Evolutionary conservation across 257 asterid species (phyloP).

Genomic region (Salvia hispanica): DNA sequence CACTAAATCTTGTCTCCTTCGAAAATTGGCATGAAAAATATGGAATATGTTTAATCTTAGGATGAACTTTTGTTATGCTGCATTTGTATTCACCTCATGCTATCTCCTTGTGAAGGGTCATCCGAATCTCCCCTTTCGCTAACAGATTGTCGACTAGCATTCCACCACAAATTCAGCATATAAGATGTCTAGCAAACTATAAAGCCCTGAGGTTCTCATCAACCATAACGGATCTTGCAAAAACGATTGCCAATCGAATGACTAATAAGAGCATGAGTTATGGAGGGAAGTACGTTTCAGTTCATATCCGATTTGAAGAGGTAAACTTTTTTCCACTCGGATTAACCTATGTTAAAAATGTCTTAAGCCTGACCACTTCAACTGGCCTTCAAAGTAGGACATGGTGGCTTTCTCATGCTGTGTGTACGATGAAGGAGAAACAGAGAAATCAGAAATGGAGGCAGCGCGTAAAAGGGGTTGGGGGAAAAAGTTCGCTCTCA

Average conservation of each 20-base stretch:
- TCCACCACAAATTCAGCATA: conserved; percentile 68
- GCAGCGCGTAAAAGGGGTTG: conserved; percentile 68
- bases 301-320: conserved; percentile 92
- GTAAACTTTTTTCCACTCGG: conserved; percentile 28
- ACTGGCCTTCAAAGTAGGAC: conserved; percentile 49
- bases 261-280: conserved; percentile 55
- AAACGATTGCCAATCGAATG: conserved; percentile 61
- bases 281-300: conserved; percentile 70
- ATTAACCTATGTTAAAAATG: too few relatives aligned
- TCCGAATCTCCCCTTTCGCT: conserved; percentile 83
- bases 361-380: not conserved
- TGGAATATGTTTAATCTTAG: too few relatives aligned
- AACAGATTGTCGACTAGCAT: conserved; percentile 69
- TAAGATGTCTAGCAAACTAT: conserved; percentile 81
- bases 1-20: too few relatives aligned
- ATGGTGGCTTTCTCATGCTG: conserved; percentile 97
- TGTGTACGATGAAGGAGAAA: conserved; percentile 65
- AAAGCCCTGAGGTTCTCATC: conserved; percentile 81
- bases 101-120: conserved; percentile 53
- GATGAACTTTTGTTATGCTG: not conserved
- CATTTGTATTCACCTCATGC: not conserved
- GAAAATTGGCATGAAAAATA: too few relatives aligned
- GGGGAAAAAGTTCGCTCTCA: conserved; percentile 67
- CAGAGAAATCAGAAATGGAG: conserved; percentile 69
- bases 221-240: conserved; percentile 55